Evolutionary conservation across 2,329 filamentous ascomycete genomes (phyloP).

Genomic region (Trichoderma gracile): DNA sequence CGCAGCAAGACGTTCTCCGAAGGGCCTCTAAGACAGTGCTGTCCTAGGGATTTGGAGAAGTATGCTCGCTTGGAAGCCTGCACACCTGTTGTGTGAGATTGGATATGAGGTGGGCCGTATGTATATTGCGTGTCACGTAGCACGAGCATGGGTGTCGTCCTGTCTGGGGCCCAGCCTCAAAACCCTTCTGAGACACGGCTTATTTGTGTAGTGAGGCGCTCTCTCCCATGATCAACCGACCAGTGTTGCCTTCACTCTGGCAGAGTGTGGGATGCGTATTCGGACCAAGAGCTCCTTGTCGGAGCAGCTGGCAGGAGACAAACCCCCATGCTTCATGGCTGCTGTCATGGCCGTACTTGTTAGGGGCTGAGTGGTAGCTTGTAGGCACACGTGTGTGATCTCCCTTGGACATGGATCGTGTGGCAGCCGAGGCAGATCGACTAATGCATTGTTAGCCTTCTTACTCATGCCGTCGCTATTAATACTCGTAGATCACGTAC

Average conservation of each 20-base stretch:
- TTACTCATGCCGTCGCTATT: conserved; percentile 37
- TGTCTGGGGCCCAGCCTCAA: background rate
- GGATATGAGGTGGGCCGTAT: conserved; percentile 49
- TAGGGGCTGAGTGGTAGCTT: too few species aligned
- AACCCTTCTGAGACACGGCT: background rate
- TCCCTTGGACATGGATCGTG: background rate
- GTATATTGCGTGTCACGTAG: conserved; percentile 39
- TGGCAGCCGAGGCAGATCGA: background rate
- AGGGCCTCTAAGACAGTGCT: background rate
- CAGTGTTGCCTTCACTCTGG: background rate
- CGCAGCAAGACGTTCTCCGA: too few species aligned
- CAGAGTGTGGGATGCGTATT: background rate
- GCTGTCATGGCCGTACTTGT: background rate
- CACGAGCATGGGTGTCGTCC: background rate
- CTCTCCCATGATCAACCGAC: background rate
- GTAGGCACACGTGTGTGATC: background rate
- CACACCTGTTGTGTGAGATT: conserved; percentile 43
- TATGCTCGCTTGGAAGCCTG: conserved; percentile 26
- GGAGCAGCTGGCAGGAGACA: background rate
- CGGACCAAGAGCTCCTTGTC: background rate
- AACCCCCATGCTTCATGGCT: background rate
- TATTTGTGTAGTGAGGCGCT: background rate
- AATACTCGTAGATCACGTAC: conserved; percentile 35
- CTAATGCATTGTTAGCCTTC: conserved; percentile 38
- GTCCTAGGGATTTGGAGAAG: conserved; percentile 52